These are phyloP conservation scores for Alternaria triticina DNA, from an alignment of 2,329 filamentous ascomycete genomes.

Conservation along the genomic window DNA sequence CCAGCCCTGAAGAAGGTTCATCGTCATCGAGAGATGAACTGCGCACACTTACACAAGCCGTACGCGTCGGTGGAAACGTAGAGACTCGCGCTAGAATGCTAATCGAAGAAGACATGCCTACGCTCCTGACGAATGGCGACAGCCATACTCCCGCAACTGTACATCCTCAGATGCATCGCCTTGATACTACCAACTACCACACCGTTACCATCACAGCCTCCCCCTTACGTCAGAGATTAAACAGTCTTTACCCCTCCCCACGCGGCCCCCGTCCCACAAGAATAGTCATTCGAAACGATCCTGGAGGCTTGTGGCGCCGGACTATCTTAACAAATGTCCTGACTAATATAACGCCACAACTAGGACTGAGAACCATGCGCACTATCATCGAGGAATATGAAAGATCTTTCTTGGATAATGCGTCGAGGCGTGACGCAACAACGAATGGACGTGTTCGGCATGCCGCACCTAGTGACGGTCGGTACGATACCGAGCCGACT, in stretches of 20 bases:
- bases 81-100: background rate
- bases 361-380: background rate
- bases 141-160: background rate
- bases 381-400: background rate
- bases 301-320: background rate
- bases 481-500: background rate
- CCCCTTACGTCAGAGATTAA: background rate
- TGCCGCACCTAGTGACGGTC: background rate
- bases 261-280: background rate
- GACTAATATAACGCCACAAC: background rate
- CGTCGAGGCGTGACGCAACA: background rate
- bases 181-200: background rate
- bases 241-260: background rate
- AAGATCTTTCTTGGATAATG: background rate
- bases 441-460: background rate
- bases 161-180: background rate
- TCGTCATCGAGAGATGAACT: background rate
- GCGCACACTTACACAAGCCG: background rate
- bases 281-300: background rate
- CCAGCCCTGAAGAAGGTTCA: background rate
- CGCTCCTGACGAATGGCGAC: background rate
- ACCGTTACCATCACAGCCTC: background rate
- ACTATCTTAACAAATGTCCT: background rate
- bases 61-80: background rate
- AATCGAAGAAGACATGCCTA: background rate